Conservation (phyloP, 257 asterid genomes). For the Datura wrightii region DNA sequence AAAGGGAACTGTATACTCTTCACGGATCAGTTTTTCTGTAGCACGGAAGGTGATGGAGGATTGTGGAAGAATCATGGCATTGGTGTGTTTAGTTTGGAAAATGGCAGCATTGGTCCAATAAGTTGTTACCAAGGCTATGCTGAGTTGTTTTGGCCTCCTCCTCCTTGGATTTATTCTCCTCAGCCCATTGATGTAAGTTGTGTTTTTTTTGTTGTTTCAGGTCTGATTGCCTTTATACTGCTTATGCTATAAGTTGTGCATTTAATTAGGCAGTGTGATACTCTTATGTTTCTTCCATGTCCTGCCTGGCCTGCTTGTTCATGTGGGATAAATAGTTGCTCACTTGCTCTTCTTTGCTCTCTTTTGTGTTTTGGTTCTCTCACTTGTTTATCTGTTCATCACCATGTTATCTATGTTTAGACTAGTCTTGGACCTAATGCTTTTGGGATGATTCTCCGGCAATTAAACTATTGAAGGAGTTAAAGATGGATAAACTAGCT, state of each 20-base stretch:
- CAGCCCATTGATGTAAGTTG: constrained; percentile 64
- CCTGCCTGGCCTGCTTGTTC: neutral
- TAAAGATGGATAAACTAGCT: constrained; percentile 12
- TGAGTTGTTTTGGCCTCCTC: constrained; percentile 90
- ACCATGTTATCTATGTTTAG: constrained; percentile 7
- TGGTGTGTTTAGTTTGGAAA: constrained; percentile 75
- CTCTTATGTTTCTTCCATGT: neutral
- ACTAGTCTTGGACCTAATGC: neutral
- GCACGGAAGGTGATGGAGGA: constrained; percentile 61
- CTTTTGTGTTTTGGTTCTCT: neutral
- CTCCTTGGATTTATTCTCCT: constrained; percentile 65
- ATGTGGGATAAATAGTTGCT: neutral
- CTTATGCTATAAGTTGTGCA: constrained; percentile 14
- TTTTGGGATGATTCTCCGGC: neutral
- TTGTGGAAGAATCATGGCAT: constrained; percentile 52
- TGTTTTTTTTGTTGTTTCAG: constrained; percentile 10
- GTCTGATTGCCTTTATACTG: neutral
- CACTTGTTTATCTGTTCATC: neutral
- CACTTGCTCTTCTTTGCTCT: neutral
- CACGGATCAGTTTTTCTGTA: constrained; percentile 54
- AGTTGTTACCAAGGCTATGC: constrained; percentile 48
- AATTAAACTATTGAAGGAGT: neutral
- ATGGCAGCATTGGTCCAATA: constrained; percentile 68
- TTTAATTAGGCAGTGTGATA: constrained; percentile 14
- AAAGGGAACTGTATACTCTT: constrained; percentile 76